These are phyloP conservation scores for Phlebiopsis flavidoalba DNA, from an alignment of 768 basidiomycete genomes.

Conservation along the genomic window DNA sequence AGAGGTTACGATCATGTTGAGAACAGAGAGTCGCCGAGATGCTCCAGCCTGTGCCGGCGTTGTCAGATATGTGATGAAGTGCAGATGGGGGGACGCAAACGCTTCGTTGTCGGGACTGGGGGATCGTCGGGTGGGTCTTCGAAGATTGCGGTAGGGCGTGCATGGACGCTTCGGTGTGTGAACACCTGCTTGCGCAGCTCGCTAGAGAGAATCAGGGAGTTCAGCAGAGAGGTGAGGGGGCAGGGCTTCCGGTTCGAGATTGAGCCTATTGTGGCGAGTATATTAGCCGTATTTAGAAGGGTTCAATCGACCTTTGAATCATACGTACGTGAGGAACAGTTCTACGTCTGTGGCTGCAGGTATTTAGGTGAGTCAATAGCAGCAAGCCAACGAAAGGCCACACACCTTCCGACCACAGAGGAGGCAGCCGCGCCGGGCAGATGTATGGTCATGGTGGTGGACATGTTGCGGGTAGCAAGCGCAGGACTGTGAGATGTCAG, in stretches of 20 bases:
- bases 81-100: constrained; percentile 35
- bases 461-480: neutral
- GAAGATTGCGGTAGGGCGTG: constrained; percentile 67
- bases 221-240: too few species aligned
- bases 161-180: constrained; percentile 71
- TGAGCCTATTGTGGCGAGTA: constrained; percentile 22
- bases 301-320: neutral
- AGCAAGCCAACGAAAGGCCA: neutral
- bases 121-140: constrained; percentile 70
- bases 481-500: neutral
- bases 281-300: neutral
- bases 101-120: constrained; percentile 77
- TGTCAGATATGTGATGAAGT: neutral
- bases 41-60: constrained; percentile 51
- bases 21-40: constrained; percentile 70
- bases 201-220: constrained; percentile 52
- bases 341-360: too few species aligned
- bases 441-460: neutral
- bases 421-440: neutral
- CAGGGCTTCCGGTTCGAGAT: constrained; percentile 29
- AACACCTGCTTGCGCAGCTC: constrained; percentile 53
- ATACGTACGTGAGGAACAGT: too few species aligned
- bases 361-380: too few species aligned
- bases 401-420: neutral
- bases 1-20: constrained; percentile 60